phyloP scores from a whole-genome alignment of 805 yeast species.

The Yamadazyma tumulicola region DNA sequence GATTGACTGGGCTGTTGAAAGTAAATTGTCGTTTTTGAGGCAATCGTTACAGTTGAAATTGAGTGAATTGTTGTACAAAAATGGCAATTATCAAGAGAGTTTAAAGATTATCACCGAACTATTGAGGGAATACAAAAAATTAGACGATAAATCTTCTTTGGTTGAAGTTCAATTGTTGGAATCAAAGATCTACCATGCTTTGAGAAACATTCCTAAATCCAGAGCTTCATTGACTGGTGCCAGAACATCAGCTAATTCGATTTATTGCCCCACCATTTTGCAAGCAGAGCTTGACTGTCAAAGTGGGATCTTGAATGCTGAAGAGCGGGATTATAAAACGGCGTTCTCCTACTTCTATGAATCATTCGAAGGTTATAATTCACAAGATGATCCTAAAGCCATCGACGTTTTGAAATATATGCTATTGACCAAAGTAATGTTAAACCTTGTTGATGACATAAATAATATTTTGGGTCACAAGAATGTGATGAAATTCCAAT shows the following conservation, averaged over 20 bases:
- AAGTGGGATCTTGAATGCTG: slow-evolving; percentile 94
- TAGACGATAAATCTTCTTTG: slow-evolving; percentile 92
- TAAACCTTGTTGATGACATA: slow-evolving; percentile 81
- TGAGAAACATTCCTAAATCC: slow-evolving; percentile 86
- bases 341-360: slow-evolving; percentile 95
- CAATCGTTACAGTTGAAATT: slow-evolving; percentile 85
- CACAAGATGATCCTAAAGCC: slow-evolving; percentile 57
- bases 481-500: slow-evolving; percentile 62
- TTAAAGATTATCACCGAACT: slow-evolving; percentile 67
- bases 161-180: slow-evolving; percentile 95
- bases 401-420: slow-evolving; percentile 84
- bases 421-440: slow-evolving; percentile 91
- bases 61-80: slow-evolving; percentile 68
- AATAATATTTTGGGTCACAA: slow-evolving; percentile 75
- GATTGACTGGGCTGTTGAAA: slow-evolving; percentile 81
- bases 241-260: slow-evolving; percentile 94
- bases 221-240: slow-evolving; percentile 92
- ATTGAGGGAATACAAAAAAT: slow-evolving; percentile 80
- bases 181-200: slow-evolving; percentile 83
- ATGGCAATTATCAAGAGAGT: slow-evolving; percentile 63
- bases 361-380: slow-evolving; percentile 85
- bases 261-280: slow-evolving; percentile 88
- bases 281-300: slow-evolving; percentile 95
- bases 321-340: slow-evolving; percentile 94
- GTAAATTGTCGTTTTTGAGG: slow-evolving; percentile 82